Conservation (phyloP, 352 stramenopile genomes). For the Pythium myriotylum region DNA sequence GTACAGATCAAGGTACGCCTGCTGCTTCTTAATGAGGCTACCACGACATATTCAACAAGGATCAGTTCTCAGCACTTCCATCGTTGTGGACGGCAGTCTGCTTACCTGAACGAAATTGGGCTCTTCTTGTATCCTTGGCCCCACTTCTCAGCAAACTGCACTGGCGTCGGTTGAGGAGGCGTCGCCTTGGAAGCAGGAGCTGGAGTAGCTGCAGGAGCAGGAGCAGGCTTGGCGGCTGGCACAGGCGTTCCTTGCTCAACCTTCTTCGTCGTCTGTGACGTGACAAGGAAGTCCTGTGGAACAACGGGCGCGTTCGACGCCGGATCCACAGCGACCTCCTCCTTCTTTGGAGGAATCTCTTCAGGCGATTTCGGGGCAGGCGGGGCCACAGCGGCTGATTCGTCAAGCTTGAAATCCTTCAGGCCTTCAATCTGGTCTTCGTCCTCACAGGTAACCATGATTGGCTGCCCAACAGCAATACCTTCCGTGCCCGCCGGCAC, state of each 20-base stretch:
- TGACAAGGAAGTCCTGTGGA: conserved; percentile 66
- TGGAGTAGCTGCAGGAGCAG: conserved; percentile 28
- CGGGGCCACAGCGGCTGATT: conserved; percentile 32
- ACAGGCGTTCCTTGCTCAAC: conserved; percentile 33
- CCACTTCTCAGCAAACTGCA: conserved; percentile 73
- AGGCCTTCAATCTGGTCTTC: conserved; percentile 66
- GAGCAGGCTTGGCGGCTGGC: conserved; percentile 28
- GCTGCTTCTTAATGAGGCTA: conserved; percentile 84
- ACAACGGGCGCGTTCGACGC: conserved; percentile 51
- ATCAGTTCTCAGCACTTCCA: not conserved
- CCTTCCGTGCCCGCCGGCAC: conserved; percentile 89
- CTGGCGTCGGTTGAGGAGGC: conserved; percentile 15
- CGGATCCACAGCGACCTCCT: conserved; percentile 55
- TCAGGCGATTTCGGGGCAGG: conserved; percentile 49
- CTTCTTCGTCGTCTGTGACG: conserved; percentile 65
- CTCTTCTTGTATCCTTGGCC: conserved; percentile 80
- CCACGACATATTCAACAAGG: not conserved
- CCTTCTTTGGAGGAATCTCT: conserved; percentile 70
- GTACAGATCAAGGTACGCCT: conserved; percentile 83
- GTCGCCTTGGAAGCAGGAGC: conserved; percentile 24
- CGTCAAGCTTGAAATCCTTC: conserved; percentile 79
- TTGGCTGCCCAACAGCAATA: conserved; percentile 92
- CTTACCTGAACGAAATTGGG: conserved; percentile 62
- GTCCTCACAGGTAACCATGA: conserved; percentile 96
- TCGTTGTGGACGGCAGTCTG: not conserved